Conservation (phyloP, 2,329 filamentous ascomycete genomes). For the Capronia epimyces region DNA sequence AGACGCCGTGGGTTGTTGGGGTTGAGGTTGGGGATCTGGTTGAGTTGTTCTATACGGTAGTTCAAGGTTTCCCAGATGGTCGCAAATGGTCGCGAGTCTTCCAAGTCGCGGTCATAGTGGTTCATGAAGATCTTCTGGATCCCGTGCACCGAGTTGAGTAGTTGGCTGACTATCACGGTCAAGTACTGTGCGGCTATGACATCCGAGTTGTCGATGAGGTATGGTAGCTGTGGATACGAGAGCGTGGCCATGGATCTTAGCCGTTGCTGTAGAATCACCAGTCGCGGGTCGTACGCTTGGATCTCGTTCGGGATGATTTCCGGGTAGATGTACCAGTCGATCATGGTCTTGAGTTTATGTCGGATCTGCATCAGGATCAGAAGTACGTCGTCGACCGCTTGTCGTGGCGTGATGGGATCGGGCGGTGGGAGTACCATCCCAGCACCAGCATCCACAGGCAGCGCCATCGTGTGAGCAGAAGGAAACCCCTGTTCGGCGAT, state of each 20-base stretch:
- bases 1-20: constrained; percentile 20
- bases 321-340: constrained; percentile 29
- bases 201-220: constrained; percentile 26
- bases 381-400: constrained; percentile 23
- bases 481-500: no score
- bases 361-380: constrained; percentile 17
- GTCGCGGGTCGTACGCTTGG: constrained; percentile 26
- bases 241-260: constrained; percentile 17
- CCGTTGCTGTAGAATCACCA: constrained; percentile 27
- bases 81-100: constrained; percentile 21
- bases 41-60: constrained; percentile 26
- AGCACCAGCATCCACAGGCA: not conserved
- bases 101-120: constrained; percentile 27
- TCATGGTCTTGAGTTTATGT: constrained; percentile 25
- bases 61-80: constrained; percentile 21
- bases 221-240: constrained; percentile 20
- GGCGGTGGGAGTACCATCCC: constrained; percentile 10
- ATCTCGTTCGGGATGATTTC: constrained; percentile 23
- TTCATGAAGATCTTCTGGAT: constrained; percentile 27
- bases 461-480: constrained; percentile 1
- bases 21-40: constrained; percentile 7
- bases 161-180: constrained; percentile 21
- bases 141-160: constrained; percentile 23
- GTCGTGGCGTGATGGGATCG: constrained; percentile 17
- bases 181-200: constrained; percentile 19